Conservation (phyloP, 164 flowering plant species). For the Annona squamosa region DNA sequence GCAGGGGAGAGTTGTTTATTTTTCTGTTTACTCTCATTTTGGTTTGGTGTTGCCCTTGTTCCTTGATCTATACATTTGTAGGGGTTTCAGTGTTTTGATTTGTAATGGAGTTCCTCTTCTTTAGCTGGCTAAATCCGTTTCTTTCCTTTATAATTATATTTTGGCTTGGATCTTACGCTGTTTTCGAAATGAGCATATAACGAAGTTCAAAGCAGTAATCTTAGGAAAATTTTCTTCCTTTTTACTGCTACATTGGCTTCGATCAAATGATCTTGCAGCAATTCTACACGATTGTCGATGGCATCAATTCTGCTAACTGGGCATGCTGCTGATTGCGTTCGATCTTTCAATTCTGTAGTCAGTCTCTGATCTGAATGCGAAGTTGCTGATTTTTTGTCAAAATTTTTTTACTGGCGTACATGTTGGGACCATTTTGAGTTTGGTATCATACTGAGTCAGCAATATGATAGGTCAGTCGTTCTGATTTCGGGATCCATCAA, state of each 20-base stretch:
- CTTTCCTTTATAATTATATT: too few relatives aligned
- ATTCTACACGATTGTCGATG: too few relatives aligned
- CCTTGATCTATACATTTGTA: background rate
- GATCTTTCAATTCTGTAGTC: background rate
- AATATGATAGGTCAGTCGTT: too few relatives aligned
- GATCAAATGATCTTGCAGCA: too few relatives aligned
- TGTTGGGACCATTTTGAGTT: background rate
- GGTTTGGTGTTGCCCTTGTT: background rate
- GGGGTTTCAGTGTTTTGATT: background rate
- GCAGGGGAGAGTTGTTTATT: background rate
- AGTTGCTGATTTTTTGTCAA: background rate
- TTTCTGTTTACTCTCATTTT: too few relatives aligned
- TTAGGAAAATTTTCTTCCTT: too few relatives aligned
- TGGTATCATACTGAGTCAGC: background rate
- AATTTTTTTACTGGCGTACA: background rate
- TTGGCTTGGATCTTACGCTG: too few relatives aligned
- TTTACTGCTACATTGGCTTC: too few relatives aligned
- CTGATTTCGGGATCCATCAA: too few relatives aligned
- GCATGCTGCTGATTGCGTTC: background rate
- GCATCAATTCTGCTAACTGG: background rate
- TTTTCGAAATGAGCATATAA: too few relatives aligned
- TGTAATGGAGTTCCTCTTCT: background rate
- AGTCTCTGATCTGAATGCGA: background rate
- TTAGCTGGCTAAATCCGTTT: too few relatives aligned
- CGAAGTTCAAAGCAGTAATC: too few relatives aligned